phyloP scores from a whole-genome alignment of 768 basidiomycete species.

The Mycena pura region DNA sequence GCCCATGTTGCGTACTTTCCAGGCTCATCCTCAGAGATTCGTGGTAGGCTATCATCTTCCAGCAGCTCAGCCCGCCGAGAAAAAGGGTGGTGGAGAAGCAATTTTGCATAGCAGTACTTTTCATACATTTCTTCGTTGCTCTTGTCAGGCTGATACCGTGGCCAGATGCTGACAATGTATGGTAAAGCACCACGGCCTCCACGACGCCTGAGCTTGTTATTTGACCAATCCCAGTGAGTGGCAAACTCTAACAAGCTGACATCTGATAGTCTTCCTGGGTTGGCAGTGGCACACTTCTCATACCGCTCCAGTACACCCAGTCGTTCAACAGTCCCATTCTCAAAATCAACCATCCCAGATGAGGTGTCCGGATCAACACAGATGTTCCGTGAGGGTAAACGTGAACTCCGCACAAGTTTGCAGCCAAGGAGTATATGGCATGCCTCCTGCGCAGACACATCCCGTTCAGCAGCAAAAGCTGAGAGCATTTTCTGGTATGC shows the following conservation, averaged over 20 bases:
- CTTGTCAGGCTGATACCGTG: slow-evolving; percentile 2
- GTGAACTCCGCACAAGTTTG: neutral
- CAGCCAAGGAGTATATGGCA: slow-evolving; percentile 21
- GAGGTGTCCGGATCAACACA: slow-evolving; percentile 9
- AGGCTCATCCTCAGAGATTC: neutral
- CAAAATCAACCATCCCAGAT: slow-evolving; percentile 2
- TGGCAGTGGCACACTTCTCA: neutral
- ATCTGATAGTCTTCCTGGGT: neutral
- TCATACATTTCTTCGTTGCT: slow-evolving; percentile 19
- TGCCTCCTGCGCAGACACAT: slow-evolving; percentile 22
- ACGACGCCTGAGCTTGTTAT: neutral
- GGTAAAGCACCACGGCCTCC: slow-evolving; percentile 6
- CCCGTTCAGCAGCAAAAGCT: slow-evolving; percentile 10
- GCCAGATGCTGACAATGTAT: slow-evolving; percentile 22
- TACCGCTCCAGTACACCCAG: neutral
- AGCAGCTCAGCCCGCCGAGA: neutral
- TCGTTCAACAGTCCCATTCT: neutral
- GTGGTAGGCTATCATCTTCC: neutral
- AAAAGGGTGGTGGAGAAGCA: slow-evolving; percentile 28
- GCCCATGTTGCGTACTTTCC: slow-evolving; percentile 12
- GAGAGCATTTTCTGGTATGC: slow-evolving; percentile 25
- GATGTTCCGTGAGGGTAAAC: neutral
- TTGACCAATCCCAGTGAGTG: slow-evolving; percentile 8
- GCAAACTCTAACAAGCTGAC: slow-evolving; percentile 17
- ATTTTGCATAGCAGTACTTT: slow-evolving; percentile 26